Evolutionary conservation across 306 rosid genomes (phyloP).

Genomic region (Cercis canadensis): DNA sequence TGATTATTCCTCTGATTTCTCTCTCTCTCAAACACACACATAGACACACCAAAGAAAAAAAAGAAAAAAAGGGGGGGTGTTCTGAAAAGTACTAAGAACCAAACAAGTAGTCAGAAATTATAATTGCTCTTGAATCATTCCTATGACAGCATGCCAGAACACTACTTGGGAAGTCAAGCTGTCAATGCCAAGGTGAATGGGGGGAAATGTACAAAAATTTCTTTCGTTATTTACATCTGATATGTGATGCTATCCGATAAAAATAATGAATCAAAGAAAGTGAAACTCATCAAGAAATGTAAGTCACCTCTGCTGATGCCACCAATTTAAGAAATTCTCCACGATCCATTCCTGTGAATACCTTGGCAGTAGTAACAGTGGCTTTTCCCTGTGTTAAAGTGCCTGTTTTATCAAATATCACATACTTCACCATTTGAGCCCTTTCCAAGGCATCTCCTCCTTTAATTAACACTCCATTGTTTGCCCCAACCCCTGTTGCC

Average conservation of each 20-base stretch:
- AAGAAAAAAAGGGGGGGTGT: constrained; percentile 1
- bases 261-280: constrained; percentile 24
- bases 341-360: constrained; percentile 81
- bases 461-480: constrained; percentile 92
- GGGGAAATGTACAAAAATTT: constrained; percentile 20
- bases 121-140: constrained; percentile 17
- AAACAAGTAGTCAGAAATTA: constrained; percentile 7
- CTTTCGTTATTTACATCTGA: neutral
- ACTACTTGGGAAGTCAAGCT: constrained; percentile 25
- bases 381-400: constrained; percentile 98
- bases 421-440: constrained; percentile 88
- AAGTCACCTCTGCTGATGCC: constrained; percentile 96
- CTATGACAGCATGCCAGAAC: constrained; percentile 29
- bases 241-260: constrained; percentile 8
- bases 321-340: constrained; percentile 94
- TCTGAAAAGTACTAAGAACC: constrained; percentile 19
- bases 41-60: neutral
- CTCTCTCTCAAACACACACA: neutral
- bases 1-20: constrained; percentile 9
- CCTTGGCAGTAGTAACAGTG: constrained; percentile 75
- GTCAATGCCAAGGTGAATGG: neutral
- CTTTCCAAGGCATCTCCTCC: constrained; percentile 98
- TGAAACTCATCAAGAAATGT: constrained; percentile 28
- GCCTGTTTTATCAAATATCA: constrained; percentile 96
- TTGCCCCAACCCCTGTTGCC: constrained; percentile 99